Evolutionary conservation across 768 basidiomycete genomes (phyloP).

Genomic region (Rhizopogon salebrosus): DNA sequence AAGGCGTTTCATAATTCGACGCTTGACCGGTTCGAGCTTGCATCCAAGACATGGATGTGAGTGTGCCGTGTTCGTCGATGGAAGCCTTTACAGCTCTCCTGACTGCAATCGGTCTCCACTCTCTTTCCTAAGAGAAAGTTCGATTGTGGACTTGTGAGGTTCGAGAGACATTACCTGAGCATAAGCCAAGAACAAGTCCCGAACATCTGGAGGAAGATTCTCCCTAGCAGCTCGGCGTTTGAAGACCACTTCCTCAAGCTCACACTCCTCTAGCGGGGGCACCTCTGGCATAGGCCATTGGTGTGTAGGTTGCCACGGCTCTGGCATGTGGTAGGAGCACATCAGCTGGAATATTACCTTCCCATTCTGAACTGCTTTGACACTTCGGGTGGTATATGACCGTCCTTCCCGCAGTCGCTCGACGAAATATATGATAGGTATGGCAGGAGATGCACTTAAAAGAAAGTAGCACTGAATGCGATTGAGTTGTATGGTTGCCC

Average conservation of each 20-base stretch:
- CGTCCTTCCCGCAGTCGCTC: slow-evolving; percentile 71
- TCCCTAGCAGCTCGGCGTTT: slow-evolving; percentile 22
- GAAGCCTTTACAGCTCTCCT: slow-evolving; percentile 46
- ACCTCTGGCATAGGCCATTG: slow-evolving; percentile 67
- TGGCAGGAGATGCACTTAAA: slow-evolving; percentile 63
- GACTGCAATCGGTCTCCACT: slow-evolving; percentile 63
- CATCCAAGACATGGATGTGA: slow-evolving; percentile 74
- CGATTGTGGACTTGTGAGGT: background rate
- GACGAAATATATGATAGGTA: slow-evolving; percentile 75
- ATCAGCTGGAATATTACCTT: slow-evolving; percentile 55
- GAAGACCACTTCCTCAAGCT: slow-evolving; percentile 45
- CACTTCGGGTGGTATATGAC: slow-evolving; percentile 63
- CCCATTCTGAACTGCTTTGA: slow-evolving; percentile 56
- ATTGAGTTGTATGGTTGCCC: slow-evolving; percentile 4
- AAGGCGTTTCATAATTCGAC: slow-evolving; percentile 61
- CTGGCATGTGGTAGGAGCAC: slow-evolving; percentile 80
- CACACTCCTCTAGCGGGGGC: slow-evolving; percentile 56
- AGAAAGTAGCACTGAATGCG: slow-evolving; percentile 72
- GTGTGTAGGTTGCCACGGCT: slow-evolving; percentile 66
- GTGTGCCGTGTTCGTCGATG: slow-evolving; percentile 39
- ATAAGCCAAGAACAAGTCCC: slow-evolving; percentile 25
- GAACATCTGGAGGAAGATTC: slow-evolving; percentile 27
- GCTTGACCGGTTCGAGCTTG: slow-evolving; percentile 52
- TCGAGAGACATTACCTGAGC: slow-evolving; percentile 16
- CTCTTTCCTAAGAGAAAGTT: slow-evolving; percentile 46